phyloP scores from a whole-genome alignment of 2,329 filamentous ascomycete genomes.

The Aspergillus awamori region DNA sequence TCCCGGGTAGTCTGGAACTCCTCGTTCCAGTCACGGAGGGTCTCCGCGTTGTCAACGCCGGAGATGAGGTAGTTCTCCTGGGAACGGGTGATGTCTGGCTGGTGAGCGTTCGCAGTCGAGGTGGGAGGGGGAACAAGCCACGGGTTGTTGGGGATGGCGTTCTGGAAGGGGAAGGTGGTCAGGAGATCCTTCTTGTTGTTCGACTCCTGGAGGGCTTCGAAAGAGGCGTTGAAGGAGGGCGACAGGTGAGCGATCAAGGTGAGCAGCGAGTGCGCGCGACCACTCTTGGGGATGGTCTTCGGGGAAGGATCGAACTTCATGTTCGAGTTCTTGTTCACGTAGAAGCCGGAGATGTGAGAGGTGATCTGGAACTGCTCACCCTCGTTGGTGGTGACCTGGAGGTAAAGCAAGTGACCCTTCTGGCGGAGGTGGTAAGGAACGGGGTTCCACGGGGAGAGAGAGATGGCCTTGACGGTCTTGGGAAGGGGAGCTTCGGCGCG shows the following conservation, averaged over 20 bases:
- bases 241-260: constrained; percentile 78
- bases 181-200: constrained; percentile 86
- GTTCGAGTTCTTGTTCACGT: constrained; percentile 94
- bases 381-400: constrained; percentile 86
- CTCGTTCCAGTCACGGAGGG: constrained; percentile 96
- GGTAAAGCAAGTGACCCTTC: constrained; percentile 88
- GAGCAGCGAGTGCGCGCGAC: constrained; percentile 82
- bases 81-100: constrained; percentile 80
- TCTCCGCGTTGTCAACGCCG: constrained; percentile 91
- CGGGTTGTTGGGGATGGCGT: constrained; percentile 86
- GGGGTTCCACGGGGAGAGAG: constrained; percentile 93
- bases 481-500: constrained; percentile 68
- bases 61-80: constrained; percentile 91
- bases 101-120: constrained; percentile 69
- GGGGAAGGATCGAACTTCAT: constrained; percentile 92
- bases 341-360: constrained; percentile 91
- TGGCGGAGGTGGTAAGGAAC: constrained; percentile 89
- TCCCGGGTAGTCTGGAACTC: constrained; percentile 97
- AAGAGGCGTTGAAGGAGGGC: constrained; percentile 76
- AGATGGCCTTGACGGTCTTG: constrained; percentile 87
- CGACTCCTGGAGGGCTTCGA: constrained; percentile 77
- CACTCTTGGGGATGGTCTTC: constrained; percentile 74
- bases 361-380: constrained; percentile 95
- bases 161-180: constrained; percentile 92
- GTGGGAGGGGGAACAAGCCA: constrained; percentile 77